A percentile compares a stretch with the other conserved stretches of the same genome.
Conservation (phyloP, 2,329 filamentous ascomycete species). For the Geosmithia flava region DNA sequence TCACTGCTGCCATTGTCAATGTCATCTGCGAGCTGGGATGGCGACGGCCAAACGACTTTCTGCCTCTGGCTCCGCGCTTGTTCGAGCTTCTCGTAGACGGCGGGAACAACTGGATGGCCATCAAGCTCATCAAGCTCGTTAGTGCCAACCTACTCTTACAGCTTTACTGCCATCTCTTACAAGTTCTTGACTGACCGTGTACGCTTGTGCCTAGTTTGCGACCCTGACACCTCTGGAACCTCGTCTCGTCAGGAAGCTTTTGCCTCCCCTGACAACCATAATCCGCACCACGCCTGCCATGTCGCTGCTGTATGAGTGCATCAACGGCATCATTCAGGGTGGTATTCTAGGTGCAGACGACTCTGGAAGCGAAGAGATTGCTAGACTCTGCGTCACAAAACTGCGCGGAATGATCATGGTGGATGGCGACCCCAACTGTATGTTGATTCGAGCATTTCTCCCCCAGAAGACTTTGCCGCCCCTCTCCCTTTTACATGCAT, state of each 20-base stretch:
- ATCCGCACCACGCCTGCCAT: slow-evolving; percentile 93
- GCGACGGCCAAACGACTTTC: slow-evolving; percentile 85
- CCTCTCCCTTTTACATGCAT: background rate
- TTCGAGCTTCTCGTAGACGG: slow-evolving; percentile 88
- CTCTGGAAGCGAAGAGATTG: slow-evolving; percentile 80
- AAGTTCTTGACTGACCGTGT: slow-evolving; percentile 2
- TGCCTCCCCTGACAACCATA: slow-evolving; percentile 82
- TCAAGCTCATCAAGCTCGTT: slow-evolving; percentile 95
- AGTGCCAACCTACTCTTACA: background rate
- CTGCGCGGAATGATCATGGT: slow-evolving; percentile 88
- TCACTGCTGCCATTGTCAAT: slow-evolving; percentile 92
- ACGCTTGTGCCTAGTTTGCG: slow-evolving; percentile 54
- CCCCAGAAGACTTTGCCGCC: too few species aligned
- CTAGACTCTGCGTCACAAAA: slow-evolving; percentile 82
- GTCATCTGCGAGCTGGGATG: slow-evolving; percentile 94
- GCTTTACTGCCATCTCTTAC: background rate
- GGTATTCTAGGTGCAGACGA: slow-evolving; percentile 78
- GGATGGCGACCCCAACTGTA: slow-evolving; percentile 85
- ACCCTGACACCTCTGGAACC: slow-evolving; percentile 88
- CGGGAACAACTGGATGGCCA: slow-evolving; percentile 99
- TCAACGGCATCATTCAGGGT: slow-evolving; percentile 95
- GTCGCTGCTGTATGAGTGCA: slow-evolving; percentile 97
- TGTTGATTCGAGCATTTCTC: slow-evolving; percentile 22
- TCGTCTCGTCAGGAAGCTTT: slow-evolving; percentile 76
- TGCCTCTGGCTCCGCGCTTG: slow-evolving; percentile 79